phyloP scores from a whole-genome alignment of 1,284 basidiomycete genomes.

The Marasmius fiardii region DNA sequence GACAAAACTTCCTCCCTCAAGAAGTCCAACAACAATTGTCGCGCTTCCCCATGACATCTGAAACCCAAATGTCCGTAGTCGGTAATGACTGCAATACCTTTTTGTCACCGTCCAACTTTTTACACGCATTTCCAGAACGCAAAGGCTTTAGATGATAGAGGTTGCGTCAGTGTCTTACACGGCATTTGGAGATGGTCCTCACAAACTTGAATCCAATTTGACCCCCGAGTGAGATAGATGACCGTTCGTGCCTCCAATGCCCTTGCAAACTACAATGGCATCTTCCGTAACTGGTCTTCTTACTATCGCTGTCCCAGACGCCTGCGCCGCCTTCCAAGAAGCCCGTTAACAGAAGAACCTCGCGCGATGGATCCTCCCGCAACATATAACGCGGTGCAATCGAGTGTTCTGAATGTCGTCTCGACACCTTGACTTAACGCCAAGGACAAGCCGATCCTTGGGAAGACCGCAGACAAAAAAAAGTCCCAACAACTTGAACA shows the following conservation, averaged over 20 bases:
- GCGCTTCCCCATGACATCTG: slow-evolving; percentile 77
- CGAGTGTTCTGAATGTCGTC: slow-evolving; percentile 64
- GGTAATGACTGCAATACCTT: slow-evolving; percentile 37
- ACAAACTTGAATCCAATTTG: slow-evolving; percentile 78
- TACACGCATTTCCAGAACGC: slow-evolving; percentile 58
- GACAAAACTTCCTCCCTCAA: slow-evolving; percentile 47
- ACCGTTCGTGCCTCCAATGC: slow-evolving; percentile 60
- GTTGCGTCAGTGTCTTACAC: slow-evolving; percentile 39
- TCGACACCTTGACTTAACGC: slow-evolving; percentile 46
- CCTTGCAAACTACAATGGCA: slow-evolving; percentile 66
- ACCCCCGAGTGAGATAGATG: slow-evolving; percentile 79
- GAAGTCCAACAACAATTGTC: slow-evolving; percentile 46
- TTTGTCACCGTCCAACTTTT: slow-evolving; percentile 17
- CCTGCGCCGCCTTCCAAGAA: slow-evolving; percentile 56
- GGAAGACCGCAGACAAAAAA: slow-evolving; percentile 38
- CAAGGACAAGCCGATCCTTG: slow-evolving; percentile 32
- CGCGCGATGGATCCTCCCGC: slow-evolving; percentile 59
- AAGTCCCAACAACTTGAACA: not conserved
- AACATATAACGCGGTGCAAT: slow-evolving; percentile 58
- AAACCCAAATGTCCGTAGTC: slow-evolving; percentile 75
- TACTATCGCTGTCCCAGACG: slow-evolving; percentile 29
- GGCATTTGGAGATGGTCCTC: slow-evolving; percentile 43
- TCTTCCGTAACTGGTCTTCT: slow-evolving; percentile 29
- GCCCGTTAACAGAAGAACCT: slow-evolving; percentile 52
- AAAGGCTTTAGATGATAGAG: slow-evolving; percentile 76